phyloP scores from a whole-genome alignment of 768 basidiomycete species.

The Dentipellis sp. region DNA sequence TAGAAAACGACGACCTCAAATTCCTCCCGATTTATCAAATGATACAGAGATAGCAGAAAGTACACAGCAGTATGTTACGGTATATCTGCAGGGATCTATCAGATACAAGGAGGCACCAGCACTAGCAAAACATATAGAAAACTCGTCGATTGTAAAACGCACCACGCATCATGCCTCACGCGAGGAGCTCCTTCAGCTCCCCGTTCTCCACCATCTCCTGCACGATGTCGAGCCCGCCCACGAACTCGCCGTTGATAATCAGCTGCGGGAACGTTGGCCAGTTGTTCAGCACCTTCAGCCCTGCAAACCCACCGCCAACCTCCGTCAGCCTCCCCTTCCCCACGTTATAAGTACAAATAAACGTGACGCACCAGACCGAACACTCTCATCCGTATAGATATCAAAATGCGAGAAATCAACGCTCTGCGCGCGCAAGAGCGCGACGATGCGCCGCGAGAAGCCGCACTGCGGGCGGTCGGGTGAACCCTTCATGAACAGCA shows the following conservation, averaged over 20 bases:
- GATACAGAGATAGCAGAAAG: too few species aligned
- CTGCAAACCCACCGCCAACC: slow-evolving; percentile 18
- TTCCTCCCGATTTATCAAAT: too few species aligned
- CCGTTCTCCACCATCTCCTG: slow-evolving; percentile 79
- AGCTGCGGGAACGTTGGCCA: slow-evolving; percentile 61
- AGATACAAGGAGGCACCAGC: too few species aligned
- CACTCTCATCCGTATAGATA: slow-evolving; percentile 48
- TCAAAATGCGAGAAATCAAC: slow-evolving; percentile 49
- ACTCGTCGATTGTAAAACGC: too few species aligned
- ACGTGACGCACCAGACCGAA: slow-evolving; percentile 30
- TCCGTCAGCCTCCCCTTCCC: background rate
- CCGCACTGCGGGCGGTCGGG: slow-evolving; percentile 55
- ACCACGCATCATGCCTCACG: background rate
- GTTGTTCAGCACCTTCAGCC: slow-evolving; percentile 49
- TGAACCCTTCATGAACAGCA: slow-evolving; percentile 61
- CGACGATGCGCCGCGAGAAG: slow-evolving; percentile 50
- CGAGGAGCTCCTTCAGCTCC: slow-evolving; percentile 50
- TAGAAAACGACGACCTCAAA: too few species aligned
- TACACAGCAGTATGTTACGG: too few species aligned
- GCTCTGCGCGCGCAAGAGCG: slow-evolving; percentile 35
- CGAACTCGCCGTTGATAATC: slow-evolving; percentile 82
- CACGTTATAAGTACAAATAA: background rate
- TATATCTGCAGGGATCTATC: too few species aligned
- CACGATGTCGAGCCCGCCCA: slow-evolving; percentile 92
- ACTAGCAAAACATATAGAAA: too few species aligned